These are phyloP conservation scores for Penicillium crustosum DNA, from an alignment of 2,329 filamentous ascomycete species.

Conservation along the genomic window DNA sequence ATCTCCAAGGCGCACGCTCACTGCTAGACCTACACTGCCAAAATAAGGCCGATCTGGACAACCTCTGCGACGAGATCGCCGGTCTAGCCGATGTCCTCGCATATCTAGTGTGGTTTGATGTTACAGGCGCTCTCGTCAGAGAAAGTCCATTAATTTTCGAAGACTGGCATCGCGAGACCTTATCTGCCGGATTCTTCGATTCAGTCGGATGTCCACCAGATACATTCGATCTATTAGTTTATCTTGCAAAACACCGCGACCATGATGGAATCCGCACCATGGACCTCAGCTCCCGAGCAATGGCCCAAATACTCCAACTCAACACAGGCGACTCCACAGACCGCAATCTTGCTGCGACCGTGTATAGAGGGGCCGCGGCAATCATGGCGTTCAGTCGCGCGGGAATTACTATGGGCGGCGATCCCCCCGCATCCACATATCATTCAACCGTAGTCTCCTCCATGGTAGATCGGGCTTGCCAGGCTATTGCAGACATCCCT, in stretches of 20 bases:
- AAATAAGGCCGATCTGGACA: conserved; percentile 35
- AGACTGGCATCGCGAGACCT: conserved; percentile 42
- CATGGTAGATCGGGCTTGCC: conserved; percentile 39
- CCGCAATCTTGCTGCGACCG: conserved; percentile 28
- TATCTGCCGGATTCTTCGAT: conserved; percentile 38
- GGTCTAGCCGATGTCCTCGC: conserved; percentile 43
- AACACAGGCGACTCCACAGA: conserved; percentile 16
- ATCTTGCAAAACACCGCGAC: conserved; percentile 30
- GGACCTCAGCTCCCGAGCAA: conserved; percentile 17
- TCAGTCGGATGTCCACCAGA: conserved; percentile 43
- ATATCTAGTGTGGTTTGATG: conserved; percentile 46
- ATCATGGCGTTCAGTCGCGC: conserved; percentile 33
- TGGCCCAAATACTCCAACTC: conserved; percentile 24
- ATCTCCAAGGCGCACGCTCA: conserved; percentile 43
- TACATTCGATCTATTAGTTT: conserved; percentile 40
- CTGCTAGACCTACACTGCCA: conserved; percentile 45
- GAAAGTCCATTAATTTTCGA: conserved; percentile 38
- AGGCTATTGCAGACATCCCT: conserved; percentile 33
- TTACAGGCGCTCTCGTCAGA: conserved; percentile 33
- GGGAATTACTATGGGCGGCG: not conserved
- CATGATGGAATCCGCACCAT: conserved; percentile 10
- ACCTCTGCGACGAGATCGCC: conserved; percentile 34
- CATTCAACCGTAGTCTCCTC: conserved; percentile 25
- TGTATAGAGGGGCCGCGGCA: conserved; percentile 39
- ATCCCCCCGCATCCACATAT: not conserved